phyloP scores from a whole-genome alignment of 306 rosid species.

The Quercus variabilis region DNA sequence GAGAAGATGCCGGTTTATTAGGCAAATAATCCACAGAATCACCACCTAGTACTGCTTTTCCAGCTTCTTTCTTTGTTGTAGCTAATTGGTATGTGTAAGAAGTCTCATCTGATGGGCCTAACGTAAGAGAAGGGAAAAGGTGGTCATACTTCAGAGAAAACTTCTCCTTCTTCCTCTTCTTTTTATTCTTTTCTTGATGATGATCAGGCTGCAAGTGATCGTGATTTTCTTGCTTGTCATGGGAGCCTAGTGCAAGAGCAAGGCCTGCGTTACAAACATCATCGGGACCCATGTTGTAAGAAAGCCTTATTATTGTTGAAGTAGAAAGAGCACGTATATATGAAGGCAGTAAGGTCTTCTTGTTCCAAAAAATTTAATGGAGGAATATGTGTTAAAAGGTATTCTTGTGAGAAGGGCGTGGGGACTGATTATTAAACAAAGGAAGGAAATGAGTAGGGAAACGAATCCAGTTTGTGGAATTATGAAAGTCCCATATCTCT shows the following conservation, averaged over 20 bases:
- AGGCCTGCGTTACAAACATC: constrained; percentile 46
- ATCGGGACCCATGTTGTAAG: constrained; percentile 37
- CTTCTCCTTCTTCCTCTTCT: constrained; percentile 28
- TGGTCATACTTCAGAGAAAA: constrained; percentile 33
- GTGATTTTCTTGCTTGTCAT: constrained; percentile 3
- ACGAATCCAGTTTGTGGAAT: constrained; percentile 28
- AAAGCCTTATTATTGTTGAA: not conserved
- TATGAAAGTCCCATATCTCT: constrained; percentile 30
- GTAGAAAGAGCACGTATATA: constrained; percentile 2
- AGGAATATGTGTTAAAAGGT: constrained; percentile 13
- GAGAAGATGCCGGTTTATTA: constrained; percentile 33
- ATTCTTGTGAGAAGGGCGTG: constrained; percentile 4
- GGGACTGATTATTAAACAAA: constrained; percentile 31
- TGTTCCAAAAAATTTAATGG: not conserved
- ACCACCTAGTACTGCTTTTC: not conserved
- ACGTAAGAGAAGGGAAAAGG: constrained; percentile 48
- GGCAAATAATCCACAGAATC: constrained; percentile 27
- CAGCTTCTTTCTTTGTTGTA: not conserved
- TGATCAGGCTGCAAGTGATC: constrained; percentile 8
- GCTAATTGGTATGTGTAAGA: not conserved
- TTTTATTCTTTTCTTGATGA: constrained; percentile 5
- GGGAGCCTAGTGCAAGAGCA: constrained; percentile 44
- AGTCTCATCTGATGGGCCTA: constrained; percentile 41
- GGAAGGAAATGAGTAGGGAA: not conserved
- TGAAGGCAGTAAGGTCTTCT: not conserved